Percentiles rank a stretch among this genome's conserved stretches.
Evolutionary conservation across 2,329 filamentous ascomycete genomes (phyloP).

Genomic region (Diaporthe caulivora): DNA sequence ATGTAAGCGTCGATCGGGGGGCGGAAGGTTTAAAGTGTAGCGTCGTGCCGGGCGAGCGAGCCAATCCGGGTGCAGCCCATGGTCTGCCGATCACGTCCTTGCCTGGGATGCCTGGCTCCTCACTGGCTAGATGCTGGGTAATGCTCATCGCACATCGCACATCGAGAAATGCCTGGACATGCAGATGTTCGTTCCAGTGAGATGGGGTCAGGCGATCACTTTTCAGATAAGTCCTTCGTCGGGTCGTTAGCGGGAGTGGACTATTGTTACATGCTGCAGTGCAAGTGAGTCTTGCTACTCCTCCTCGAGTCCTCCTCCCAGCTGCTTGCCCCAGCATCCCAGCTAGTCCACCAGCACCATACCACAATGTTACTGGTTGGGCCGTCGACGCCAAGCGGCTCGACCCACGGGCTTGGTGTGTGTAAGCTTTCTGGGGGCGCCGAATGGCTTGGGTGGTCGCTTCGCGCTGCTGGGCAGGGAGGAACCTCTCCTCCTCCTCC

Average conservation of each 20-base stretch:
- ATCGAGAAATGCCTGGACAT: not conserved
- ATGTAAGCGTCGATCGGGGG: constrained; percentile 24
- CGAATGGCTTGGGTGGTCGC: constrained; percentile 7
- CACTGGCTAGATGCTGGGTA: not conserved
- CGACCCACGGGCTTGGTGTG: constrained; percentile 14
- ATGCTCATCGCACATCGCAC: not conserved
- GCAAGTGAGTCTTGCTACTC: not conserved
- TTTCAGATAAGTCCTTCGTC: not conserved
- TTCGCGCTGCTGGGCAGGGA: not conserved
- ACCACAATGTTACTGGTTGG: not conserved
- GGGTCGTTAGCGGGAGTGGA: not conserved
- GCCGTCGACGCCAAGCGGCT: not conserved
- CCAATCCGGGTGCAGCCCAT: not conserved
- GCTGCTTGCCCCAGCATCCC: not conserved
- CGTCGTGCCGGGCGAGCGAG: constrained; percentile 8
- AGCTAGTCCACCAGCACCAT: not conserved
- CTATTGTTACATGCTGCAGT: not conserved
- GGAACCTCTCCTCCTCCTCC: constrained; percentile 2
- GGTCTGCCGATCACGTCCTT: not conserved
- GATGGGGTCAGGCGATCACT: constrained; percentile 19
- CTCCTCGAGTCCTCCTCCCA: constrained; percentile 4
- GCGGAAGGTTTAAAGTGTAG: not conserved
- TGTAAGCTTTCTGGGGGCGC: constrained; percentile 18
- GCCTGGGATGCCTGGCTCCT: not conserved
- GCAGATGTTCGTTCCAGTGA: not conserved